A percentile compares a stretch with the other conserved stretches of the same genome.
These are phyloP conservation scores for Candida alai DNA, from an alignment of 805 yeast genomes.

Conservation along the genomic window DNA sequence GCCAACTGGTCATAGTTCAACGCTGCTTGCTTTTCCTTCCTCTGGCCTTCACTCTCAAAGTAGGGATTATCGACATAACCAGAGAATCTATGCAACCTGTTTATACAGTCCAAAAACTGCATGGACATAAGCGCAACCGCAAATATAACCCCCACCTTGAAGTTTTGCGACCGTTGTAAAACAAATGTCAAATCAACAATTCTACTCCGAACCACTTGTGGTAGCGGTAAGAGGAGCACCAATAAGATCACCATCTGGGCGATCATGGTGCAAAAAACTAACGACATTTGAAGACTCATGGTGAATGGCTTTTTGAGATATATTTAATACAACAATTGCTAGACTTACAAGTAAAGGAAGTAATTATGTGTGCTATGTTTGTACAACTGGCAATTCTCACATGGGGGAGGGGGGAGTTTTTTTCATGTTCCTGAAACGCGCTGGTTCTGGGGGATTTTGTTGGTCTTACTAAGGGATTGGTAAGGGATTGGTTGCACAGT, in stretches of 20 bases:
- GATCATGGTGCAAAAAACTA: slow-evolving; percentile 46
- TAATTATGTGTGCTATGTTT: no score
- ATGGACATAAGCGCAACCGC: slow-evolving; percentile 40
- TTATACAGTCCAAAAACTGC: slow-evolving; percentile 53
- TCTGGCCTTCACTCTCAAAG: slow-evolving; percentile 11
- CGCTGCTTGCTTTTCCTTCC: slow-evolving; percentile 7
- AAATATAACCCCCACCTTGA: slow-evolving; percentile 43
- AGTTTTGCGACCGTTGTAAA: slow-evolving; percentile 34
- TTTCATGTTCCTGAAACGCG: no score
- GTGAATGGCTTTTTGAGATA: slow-evolving; percentile 6
- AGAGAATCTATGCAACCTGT: slow-evolving; percentile 31
- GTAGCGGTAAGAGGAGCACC: slow-evolving; percentile 53
- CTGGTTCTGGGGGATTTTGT: no score
- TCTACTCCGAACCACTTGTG: slow-evolving; percentile 43
- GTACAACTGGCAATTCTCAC: no score
- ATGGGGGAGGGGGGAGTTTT: no score
- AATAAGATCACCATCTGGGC: slow-evolving; percentile 49
- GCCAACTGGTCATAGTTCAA: slow-evolving; percentile 52
- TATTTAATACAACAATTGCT: no score
- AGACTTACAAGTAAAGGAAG: not conserved
- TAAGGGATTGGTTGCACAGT: no score
- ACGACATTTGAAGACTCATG: slow-evolving; percentile 45
- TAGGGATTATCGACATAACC: slow-evolving; percentile 19
- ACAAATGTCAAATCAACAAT: slow-evolving; percentile 35
- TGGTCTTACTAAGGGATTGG: no score